Evolutionary conservation across 2,329 filamentous ascomycete species (phyloP).

Genomic region (Alternaria tenuissima): DNA sequence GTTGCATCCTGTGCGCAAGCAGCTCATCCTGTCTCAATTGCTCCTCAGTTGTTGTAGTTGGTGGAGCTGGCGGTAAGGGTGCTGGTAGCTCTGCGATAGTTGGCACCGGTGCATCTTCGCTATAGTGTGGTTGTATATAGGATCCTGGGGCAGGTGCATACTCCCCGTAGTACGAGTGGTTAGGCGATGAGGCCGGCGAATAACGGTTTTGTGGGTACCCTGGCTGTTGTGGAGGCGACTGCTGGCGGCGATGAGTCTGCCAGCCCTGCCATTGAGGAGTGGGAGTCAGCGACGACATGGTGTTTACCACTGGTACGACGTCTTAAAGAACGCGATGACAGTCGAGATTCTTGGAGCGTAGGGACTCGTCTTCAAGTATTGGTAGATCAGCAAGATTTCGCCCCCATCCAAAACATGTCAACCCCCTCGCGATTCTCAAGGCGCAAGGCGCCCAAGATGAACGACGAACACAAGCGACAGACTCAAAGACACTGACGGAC

Average conservation of each 20-base stretch:
- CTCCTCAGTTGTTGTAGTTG: slow-evolving; percentile 36
- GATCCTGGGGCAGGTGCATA: slow-evolving; percentile 9
- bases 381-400: slow-evolving; percentile 1
- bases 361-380: not conserved
- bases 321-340: not conserved
- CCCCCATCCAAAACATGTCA: slow-evolving; percentile 1
- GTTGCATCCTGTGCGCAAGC: slow-evolving; percentile 38
- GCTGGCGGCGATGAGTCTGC: slow-evolving; percentile 20
- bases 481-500: not conserved
- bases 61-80: slow-evolving; percentile 35
- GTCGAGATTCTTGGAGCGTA: not conserved
- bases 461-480: not conserved
- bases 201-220: slow-evolving; percentile 14
- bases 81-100: slow-evolving; percentile 42
- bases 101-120: slow-evolving; percentile 9
- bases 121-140: slow-evolving; percentile 36
- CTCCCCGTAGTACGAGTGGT: slow-evolving; percentile 7
- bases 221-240: slow-evolving; percentile 10
- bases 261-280: slow-evolving; percentile 14
- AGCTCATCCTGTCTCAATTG: slow-evolving; percentile 43
- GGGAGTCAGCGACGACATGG: slow-evolving; percentile 9
- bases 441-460: not conserved
- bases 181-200: slow-evolving; percentile 13
- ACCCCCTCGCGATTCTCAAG: not conserved
- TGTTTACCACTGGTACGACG: not conserved